phyloP scores from a whole-genome alignment of 1,139 yeast species.

The Sugiyamaella castrensis region DNA sequence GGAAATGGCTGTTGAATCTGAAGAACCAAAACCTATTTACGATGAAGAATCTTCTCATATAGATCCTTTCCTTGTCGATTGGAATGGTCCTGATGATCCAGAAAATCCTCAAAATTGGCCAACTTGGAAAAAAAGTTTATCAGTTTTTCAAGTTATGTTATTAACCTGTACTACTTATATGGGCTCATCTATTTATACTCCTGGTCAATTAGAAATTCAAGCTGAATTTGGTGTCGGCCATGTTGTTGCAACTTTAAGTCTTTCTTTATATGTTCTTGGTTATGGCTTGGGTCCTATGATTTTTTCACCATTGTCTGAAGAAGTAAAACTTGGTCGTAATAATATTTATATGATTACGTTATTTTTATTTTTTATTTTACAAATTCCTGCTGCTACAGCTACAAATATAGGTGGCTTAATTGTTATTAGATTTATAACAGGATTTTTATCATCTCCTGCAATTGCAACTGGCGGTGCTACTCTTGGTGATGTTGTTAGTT shows the following conservation, averaged over 20 bases:
- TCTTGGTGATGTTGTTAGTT: conserved; percentile 51
- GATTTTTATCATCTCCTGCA: conserved; percentile 78
- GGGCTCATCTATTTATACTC: conserved; percentile 60
- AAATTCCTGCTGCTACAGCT: conserved; percentile 47
- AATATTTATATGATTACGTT: conserved; percentile 50
- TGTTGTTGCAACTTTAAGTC: conserved; percentile 46
- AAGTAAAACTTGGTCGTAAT: conserved; percentile 51
- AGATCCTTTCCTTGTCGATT: conserved; percentile 26
- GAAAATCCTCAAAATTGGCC: conserved; percentile 60
- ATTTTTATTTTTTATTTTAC: conserved; percentile 52
- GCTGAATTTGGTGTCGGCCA: conserved; percentile 44
- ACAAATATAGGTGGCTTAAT: conserved; percentile 47
- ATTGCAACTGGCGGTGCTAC: conserved; percentile 85
- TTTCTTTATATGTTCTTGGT: conserved; percentile 55
- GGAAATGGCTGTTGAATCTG: conserved; percentile 1
- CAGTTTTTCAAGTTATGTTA: conserved; percentile 43
- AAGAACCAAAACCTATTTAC: background rate
- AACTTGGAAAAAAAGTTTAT: conserved; percentile 38
- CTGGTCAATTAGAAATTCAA: conserved; percentile 47
- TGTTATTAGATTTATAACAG: conserved; percentile 72
- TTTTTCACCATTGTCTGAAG: conserved; percentile 54
- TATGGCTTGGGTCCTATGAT: conserved; percentile 56
- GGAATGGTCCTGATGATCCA: conserved; percentile 53
- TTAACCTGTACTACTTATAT: conserved; percentile 54
- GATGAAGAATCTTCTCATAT: background rate